phyloP scores from a whole-genome alignment of 768 basidiomycete species.

The Ephemerocybe angulata region DNA sequence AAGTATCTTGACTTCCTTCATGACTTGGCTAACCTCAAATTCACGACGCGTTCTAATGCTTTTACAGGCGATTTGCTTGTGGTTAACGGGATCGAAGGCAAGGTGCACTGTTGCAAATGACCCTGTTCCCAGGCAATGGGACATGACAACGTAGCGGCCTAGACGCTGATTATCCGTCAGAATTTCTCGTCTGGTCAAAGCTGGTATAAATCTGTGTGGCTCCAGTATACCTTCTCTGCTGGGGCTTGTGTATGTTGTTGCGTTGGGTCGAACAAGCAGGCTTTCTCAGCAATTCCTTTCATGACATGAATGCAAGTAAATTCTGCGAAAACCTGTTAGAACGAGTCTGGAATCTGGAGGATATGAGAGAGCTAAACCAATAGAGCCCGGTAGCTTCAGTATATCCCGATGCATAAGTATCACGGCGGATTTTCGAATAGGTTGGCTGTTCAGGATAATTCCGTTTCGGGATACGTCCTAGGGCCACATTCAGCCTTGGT shows the following conservation, averaged over 20 bases:
- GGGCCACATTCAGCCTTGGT: neutral
- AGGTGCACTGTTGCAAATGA: constrained; percentile 82
- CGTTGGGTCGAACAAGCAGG: constrained; percentile 57
- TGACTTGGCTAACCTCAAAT: constrained; percentile 55
- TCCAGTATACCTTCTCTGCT: constrained; percentile 42
- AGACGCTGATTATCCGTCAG: constrained; percentile 40
- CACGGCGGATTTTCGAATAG: constrained; percentile 60
- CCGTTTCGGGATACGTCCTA: constrained; percentile 81
- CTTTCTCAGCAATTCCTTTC: constrained; percentile 50
- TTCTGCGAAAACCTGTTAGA: constrained; percentile 31
- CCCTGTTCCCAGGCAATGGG: constrained; percentile 76
- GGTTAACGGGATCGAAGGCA: constrained; percentile 59
- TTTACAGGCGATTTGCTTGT: constrained; percentile 81
- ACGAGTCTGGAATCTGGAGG: neutral
- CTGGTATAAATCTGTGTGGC: neutral
- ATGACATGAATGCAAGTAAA: constrained; percentile 65
- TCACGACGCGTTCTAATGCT: constrained; percentile 65
- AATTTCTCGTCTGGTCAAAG: neutral
- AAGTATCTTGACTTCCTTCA: constrained; percentile 78
- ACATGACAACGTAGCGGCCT: constrained; percentile 68
- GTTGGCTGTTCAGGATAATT: constrained; percentile 63
- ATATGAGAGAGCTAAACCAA: neutral
- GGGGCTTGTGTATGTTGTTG: constrained; percentile 43
- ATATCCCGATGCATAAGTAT: constrained; percentile 78
- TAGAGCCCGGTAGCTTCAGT: constrained; percentile 58